Percentiles rank a stretch among this genome's conserved stretches.
phyloP scores from a whole-genome alignment of 768 basidiomycete genomes.

The Mycena galopus region DNA sequence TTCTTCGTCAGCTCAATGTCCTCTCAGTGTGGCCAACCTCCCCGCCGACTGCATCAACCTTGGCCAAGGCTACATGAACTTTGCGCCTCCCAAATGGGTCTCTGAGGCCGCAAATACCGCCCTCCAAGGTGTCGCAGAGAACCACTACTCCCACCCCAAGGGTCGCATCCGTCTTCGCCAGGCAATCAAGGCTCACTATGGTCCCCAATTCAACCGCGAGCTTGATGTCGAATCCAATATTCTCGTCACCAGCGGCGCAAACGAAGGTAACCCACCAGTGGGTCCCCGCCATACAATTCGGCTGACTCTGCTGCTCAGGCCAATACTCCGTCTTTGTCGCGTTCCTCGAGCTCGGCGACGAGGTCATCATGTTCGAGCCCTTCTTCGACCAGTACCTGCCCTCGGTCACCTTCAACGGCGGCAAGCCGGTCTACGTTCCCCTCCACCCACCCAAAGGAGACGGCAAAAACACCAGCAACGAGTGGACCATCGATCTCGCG shows the following conservation, averaged over 20 bases:
- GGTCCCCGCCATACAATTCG: no score
- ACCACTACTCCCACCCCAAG: constrained; percentile 94
- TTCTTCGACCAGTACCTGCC: constrained; percentile 98
- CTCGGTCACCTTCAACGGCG: constrained; percentile 94
- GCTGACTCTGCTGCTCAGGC: constrained; percentile 61
- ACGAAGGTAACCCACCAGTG: constrained; percentile 78
- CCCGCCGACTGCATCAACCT: constrained; percentile 95
- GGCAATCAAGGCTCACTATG: constrained; percentile 88
- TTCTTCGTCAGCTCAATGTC: constrained; percentile 21
- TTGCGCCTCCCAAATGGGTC: constrained; percentile 86
- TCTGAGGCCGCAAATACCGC: constrained; percentile 80
- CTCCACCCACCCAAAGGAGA: constrained; percentile 83
- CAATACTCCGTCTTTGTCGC: constrained; percentile 95
- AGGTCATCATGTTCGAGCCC: constrained; percentile 99
- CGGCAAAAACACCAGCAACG: constrained; percentile 66
- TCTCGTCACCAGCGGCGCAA: constrained; percentile 95
- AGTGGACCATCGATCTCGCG: constrained; percentile 93
- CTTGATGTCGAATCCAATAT: constrained; percentile 91
- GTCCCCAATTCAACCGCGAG: constrained; percentile 73
- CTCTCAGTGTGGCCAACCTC: constrained; percentile 82
- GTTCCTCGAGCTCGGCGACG: constrained; percentile 92
- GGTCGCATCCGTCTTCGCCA: constrained; percentile 90
- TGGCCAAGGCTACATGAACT: constrained; percentile 96
- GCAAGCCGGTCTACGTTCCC: constrained; percentile 93
- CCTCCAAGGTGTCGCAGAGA: constrained; percentile 69